Conservation (phyloP, 495 filamentous ascomycete species). For the Neurospora sp. region DNA sequence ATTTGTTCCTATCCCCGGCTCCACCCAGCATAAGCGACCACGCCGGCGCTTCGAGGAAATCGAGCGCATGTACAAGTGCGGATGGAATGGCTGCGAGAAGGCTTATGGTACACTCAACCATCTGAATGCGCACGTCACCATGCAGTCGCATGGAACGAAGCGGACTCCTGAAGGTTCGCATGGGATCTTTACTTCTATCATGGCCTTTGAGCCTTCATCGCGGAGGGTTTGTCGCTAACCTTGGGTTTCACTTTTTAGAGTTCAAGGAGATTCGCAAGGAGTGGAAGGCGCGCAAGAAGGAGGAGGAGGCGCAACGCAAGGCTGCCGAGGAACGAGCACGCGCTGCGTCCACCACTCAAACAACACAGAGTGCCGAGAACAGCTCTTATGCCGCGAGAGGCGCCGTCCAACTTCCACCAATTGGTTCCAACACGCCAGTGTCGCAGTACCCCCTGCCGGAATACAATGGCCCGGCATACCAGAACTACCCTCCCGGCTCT, state of each 20-base stretch:
- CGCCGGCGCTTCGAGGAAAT: conserved; percentile 95
- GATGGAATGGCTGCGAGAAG: conserved; percentile 96
- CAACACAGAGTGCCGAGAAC: conserved; percentile 27
- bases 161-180: conserved; percentile 92
- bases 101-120: conserved; percentile 96
- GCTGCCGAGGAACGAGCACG: conserved; percentile 81
- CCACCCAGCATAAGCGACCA: conserved; percentile 94
- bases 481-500: conserved; percentile 56
- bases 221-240: conserved; percentile 18
- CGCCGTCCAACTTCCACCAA: conserved; percentile 65
- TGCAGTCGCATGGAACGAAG: conserved; percentile 90
- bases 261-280: conserved; percentile 99
- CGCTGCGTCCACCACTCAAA: conserved; percentile 47
- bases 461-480: conserved; percentile 44
- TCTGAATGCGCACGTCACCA: conserved; percentile 93
- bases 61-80: conserved; percentile 99
- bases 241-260: conserved; percentile 44
- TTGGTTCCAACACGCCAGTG: conserved; percentile 59
- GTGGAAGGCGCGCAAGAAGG: conserved; percentile 99
- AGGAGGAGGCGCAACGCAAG: conserved; percentile 85
- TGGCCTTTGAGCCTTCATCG: neutral
- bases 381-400: neutral
- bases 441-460: conserved; percentile 60
- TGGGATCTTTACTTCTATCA: neutral
- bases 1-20: conserved; percentile 94